phyloP scores from a whole-genome alignment of 1,284 basidiomycete genomes.

The Ustilago vetiveriae region DNA sequence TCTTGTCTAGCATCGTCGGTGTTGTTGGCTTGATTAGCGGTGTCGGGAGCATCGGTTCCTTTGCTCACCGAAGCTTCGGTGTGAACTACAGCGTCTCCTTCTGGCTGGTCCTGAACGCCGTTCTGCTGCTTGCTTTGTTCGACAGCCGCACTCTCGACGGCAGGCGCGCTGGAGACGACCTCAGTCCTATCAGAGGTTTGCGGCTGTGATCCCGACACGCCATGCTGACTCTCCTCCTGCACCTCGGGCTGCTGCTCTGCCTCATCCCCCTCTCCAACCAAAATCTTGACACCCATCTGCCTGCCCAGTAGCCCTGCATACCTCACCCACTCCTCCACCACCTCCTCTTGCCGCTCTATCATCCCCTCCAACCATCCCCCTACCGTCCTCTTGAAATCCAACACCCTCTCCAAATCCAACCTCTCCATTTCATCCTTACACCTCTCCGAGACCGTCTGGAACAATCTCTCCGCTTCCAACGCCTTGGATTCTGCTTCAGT shows the following conservation, averaged over 20 bases:
- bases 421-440: slow-evolving; percentile 90
- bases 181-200: too few relatives aligned
- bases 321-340: slow-evolving; percentile 66
- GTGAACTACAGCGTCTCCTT: too few relatives aligned
- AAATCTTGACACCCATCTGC: slow-evolving; percentile 47
- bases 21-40: too few relatives aligned
- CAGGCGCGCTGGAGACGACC: too few relatives aligned
- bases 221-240: too few relatives aligned
- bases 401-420: slow-evolving; percentile 90
- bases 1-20: too few relatives aligned
- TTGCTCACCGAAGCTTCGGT: too few relatives aligned
- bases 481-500: slow-evolving; percentile 49
- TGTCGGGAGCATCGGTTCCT: too few relatives aligned
- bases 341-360: slow-evolving; percentile 82
- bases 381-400: slow-evolving; percentile 83
- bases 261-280: slow-evolving; percentile 1
- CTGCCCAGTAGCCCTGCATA: slow-evolving; percentile 53
- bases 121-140: too few relatives aligned
- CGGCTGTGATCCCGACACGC: neutral
- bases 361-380: slow-evolving; percentile 83
- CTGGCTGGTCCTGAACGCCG: too few relatives aligned
- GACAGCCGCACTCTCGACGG: too few relatives aligned
- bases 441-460: slow-evolving; percentile 84
- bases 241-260: neutral
- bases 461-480: slow-evolving; percentile 75